Base-by-base conservation (phyloP, 2,329 filamentous ascomycete species). In the Botrytis fabae region DNA sequence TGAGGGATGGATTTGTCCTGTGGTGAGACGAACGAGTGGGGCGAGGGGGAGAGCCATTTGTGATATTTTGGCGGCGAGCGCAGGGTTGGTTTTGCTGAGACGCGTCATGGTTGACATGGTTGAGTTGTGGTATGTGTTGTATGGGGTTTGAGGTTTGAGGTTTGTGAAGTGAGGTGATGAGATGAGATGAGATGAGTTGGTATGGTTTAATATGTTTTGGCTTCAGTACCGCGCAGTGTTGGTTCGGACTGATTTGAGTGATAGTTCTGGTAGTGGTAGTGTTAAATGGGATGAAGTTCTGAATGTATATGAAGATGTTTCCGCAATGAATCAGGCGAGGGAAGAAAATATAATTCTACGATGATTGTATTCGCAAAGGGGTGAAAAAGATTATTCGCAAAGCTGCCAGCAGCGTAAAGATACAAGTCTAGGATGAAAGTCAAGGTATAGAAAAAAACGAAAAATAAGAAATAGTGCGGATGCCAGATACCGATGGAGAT, bases 11-110 rank as follows among this genome's bases (percentile, higher is more conserved):
- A 91, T 83, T n/a, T 82, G 79, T 68, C 91, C 91, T 2, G 87
- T 88, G 35, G 85, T 84, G 76, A 91, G 82, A 81, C 90, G 87
- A 12, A 92, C 89, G 9, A 94, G 88, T 1, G 92, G 91, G 0
- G 87, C 86, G 38, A 94, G 87, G 35, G 85, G 85, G 18, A 92
- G 86, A 32, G 87, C 86, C 86, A 94, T 90, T 76, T 92, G 87
- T 38, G 83, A 79, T 73, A 94, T 85, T 79, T 93, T 93, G 75
- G 84, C 81, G 14, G 84, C 83, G 75, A 94, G 86, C 10, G 82
- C 85, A 0, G 86, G 86, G 81, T 86, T 86, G 74, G 79, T 81
- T 57, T 59, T 22, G 14, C 28, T 44, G 57, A 70, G 48, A 16
- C 65, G 71, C 12, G 42, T 35, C 3, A 51, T 60, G 59, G n/a